Evolutionary conservation across 805 yeast species (phyloP).

Genomic region (Candida vartiovaarae): DNA sequence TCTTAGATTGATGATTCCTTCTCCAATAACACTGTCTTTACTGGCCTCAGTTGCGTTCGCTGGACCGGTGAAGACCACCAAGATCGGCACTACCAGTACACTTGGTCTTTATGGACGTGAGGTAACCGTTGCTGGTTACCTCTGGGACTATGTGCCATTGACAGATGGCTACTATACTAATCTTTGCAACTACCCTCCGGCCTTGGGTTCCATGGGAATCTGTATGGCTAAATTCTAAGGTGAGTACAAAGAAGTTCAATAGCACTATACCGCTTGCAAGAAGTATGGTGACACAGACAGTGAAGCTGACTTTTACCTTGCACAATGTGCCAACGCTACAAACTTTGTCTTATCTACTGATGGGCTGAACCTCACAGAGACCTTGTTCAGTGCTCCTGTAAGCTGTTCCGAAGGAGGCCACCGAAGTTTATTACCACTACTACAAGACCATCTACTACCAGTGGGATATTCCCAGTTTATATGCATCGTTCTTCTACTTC

Average conservation of each 20-base stretch:
- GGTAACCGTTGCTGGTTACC: not conserved
- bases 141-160: not conserved
- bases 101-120: slow-evolving; percentile 1
- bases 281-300: not conserved
- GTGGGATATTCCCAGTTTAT: slow-evolving; percentile 12
- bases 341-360: slow-evolving; percentile 8
- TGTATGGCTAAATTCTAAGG: slow-evolving; percentile 10
- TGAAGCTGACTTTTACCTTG: not conserved
- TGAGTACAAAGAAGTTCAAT: slow-evolving; percentile 7
- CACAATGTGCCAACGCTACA: slow-evolving; percentile 27
- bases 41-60: not conserved
- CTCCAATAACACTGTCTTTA: not conserved
- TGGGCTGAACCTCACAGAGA: slow-evolving; percentile 4
- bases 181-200: slow-evolving; percentile 12
- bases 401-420: not conserved
- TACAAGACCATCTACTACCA: slow-evolving; percentile 9
- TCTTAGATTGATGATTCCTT: too few species aligned
- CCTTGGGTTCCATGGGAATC: slow-evolving; percentile 5
- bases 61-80: slow-evolving; percentile 3
- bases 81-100: not conserved
- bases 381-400: slow-evolving; percentile 10
- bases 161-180: not conserved
- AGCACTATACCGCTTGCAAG: slow-evolving; percentile 1
- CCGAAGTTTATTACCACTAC: not conserved
- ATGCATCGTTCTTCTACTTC: slow-evolving; percentile 27